These are phyloP conservation scores for Epichloe aotearoae DNA, from an alignment of 2,329 filamentous ascomycete species.

Conservation along the genomic window DNA sequence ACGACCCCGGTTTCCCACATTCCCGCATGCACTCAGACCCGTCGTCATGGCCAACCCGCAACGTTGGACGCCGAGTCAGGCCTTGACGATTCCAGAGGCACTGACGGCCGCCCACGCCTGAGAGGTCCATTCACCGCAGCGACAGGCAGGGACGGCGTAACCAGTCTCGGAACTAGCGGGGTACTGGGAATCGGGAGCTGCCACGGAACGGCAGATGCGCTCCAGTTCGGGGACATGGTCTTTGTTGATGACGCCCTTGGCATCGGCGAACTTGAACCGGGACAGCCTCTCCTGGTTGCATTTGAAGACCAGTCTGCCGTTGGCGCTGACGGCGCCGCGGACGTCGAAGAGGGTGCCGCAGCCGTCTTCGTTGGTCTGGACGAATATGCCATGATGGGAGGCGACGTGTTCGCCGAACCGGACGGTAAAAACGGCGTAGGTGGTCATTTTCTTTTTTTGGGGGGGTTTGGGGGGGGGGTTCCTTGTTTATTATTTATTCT, in stretches of 20 bases:
- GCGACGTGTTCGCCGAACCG: neutral
- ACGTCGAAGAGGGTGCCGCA: constrained; percentile 4
- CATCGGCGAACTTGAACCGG: neutral
- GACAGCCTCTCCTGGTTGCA: neutral
- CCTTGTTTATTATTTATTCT: neutral
- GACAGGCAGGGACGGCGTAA: constrained; percentile 1
- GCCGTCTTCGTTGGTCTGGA: constrained; percentile 4
- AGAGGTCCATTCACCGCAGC: constrained; percentile 2
- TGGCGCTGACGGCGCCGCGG: constrained; percentile 4
- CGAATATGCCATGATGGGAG: constrained; percentile 3
- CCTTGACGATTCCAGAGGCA: constrained; percentile 12
- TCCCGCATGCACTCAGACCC: too few relatives aligned
- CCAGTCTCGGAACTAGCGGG: neutral
- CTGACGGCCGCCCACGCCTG: constrained; percentile 1
- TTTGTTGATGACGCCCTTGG: constrained; percentile 3
- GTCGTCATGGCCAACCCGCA: too few relatives aligned
- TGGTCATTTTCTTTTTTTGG: neutral
- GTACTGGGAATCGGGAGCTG: constrained; percentile 2
- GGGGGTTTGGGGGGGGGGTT: too few relatives aligned
- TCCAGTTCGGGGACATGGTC: neutral
- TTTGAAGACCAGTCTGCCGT: constrained; percentile 1
- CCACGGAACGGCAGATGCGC: constrained; percentile 1
- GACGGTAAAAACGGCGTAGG: neutral
- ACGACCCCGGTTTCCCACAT: too few relatives aligned
- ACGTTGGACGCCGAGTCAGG: constrained; percentile 1